Evolutionary conservation across 352 stramenopile species (phyloP), one percentile per base, ranked within the genome.

Genomic region (Phytophthora tentaculata): DNA sequence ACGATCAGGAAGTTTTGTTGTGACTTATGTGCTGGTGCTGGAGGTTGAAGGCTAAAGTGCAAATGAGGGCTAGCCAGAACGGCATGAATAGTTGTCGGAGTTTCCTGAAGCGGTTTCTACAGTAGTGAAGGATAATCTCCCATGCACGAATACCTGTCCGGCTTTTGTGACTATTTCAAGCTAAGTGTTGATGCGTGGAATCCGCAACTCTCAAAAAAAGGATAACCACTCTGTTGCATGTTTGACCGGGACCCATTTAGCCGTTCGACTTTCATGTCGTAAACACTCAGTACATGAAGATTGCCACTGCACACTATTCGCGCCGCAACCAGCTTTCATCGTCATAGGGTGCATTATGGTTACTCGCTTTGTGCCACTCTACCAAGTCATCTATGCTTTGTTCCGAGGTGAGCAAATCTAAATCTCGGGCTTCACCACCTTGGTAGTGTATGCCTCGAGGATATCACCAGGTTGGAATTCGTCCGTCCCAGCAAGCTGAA

Each of bases 391-490:
- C 53, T 67, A 67, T 63, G 51, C 53, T 47, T 20, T 49, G 55
- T 12, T 60, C 44, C 17, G 20, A 22, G 48, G 41, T 41, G 29
- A 45, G 53, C 59, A 37, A 37, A 52, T 64, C 73, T 88, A 89
- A 52, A 91, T 66, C 19, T 67, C 58, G 55, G 86, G 79, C 74
- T 91, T 94, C 60, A 94, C 79, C 24, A 86, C 60, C 57, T 90
- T 89, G 39, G 87, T 77, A 8, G 69, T 80, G 71, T 96, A 97
- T 2, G 85, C 88, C 79, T 99, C 95, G 61, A 99, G 94, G 20
- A 98, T 67, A 77, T 99, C 97, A 39, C 94, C 97, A 39, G 87
- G 77, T 81, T 97, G 59, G 78, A 99, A 99, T 10, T 96, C 88
- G 79, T 98, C 71, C 45, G 81, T 85, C 63, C 91, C 98, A 23